Evolutionary conservation across 108 stramenopile genomes (phyloP), one percentile per base, ranked within the genome.

Genomic region (Fistulifera pelliculosa): DNA sequence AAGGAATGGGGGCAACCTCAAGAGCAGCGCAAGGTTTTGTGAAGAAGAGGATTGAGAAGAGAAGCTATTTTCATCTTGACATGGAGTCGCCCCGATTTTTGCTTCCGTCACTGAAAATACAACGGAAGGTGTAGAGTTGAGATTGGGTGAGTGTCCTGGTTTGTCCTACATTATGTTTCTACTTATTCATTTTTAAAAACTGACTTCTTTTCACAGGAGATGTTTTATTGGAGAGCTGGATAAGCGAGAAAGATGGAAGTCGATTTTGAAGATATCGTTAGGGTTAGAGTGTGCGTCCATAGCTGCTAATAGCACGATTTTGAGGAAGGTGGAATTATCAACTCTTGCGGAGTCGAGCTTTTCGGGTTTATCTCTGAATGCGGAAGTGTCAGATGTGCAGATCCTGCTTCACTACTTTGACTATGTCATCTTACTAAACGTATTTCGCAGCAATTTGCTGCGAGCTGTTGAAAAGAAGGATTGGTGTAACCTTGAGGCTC

Each of bases 401-500:
- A 22, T 40, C 4, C 38, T 21, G 10, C 10, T 57, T 45, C 23
- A 8, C 2, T 86, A 86, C 31, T 50, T 61, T 10, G 79, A 82
- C 47, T 86, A 69, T 43, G 31, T 50, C 27, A 57, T 82, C 16
- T 47, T 82, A 7, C 63, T 60, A 11, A 50, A 56, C 21, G 64
- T 82, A 15, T 18, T 69, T 21, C 39, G 43, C 1, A 60, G 69
- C 26, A 86, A 86, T 47, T 44, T 86, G 27, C 70, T 62, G 27
- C 68, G 67, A 48, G 24, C 47, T 12, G 52, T 74, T 11, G 75
- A 85, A 48, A 74, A 68, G 5, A 54, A 60, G 6, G 52, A 52
- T 53, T 85, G 83, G 83, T 77, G 81, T 48, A 85, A 85, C 41
- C 41, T 80, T 5, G 83, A 85, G 42, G 75, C 78, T 18, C 56